Conservation (phyloP, 805 yeast genomes). For the Saccharomycopsis malanga region DNA sequence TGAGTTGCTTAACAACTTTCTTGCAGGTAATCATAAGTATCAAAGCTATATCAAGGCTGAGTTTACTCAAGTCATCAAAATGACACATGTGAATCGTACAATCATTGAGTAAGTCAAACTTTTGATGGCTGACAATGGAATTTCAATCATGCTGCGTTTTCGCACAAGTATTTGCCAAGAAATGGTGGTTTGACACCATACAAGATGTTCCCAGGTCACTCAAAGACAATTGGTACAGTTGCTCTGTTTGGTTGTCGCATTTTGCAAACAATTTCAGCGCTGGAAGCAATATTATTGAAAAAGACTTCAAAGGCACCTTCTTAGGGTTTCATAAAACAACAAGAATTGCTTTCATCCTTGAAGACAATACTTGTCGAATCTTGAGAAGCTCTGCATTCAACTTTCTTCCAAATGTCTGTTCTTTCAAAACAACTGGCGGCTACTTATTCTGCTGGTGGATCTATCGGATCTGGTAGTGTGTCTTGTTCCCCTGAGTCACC, state of each 20-base stretch:
- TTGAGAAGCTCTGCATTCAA: not conserved
- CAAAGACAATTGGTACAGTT: not conserved
- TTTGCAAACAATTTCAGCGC: not conserved
- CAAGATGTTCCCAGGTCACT: not conserved
- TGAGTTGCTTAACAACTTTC: not conserved
- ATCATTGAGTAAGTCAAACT: not conserved
- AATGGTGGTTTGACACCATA: not conserved
- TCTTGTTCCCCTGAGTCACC: no score
- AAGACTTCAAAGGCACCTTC: not conserved
- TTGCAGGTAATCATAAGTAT: not conserved
- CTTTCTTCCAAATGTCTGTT: not conserved
- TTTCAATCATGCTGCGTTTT: not conserved
- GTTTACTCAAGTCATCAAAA: not conserved
- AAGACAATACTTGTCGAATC: not conserved
- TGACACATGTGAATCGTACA: not conserved
- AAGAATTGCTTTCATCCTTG: not conserved
- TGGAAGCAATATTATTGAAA: not conserved
- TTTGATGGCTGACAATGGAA: not conserved
- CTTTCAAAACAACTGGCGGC: not conserved
- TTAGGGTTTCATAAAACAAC: not conserved
- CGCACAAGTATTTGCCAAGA: not conserved
- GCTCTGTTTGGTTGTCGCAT: not conserved
- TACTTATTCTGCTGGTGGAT: not conserved
- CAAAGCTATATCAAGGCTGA: not conserved
- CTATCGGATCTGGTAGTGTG: no score